Evolutionary conservation across 2,329 filamentous ascomycete species (phyloP).

Genomic region (Albophoma yamanashiensis): DNA sequence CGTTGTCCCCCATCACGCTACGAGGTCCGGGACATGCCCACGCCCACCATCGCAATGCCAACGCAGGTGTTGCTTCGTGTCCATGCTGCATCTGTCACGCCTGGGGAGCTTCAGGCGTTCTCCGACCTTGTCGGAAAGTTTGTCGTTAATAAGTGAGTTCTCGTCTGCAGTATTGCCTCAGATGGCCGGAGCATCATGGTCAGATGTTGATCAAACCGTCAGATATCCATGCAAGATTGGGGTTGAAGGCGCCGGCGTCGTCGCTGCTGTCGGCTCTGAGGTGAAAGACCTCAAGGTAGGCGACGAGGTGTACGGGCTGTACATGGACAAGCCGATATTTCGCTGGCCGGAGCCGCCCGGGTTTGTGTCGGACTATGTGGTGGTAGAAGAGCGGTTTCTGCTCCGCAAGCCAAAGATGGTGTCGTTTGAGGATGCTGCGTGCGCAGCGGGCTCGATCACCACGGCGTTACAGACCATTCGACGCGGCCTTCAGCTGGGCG

Average conservation of each 20-base stretch:
- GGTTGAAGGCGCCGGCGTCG: conserved; percentile 20
- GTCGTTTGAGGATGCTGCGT: conserved; percentile 24
- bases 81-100: conserved; percentile 23
- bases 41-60: conserved; percentile 30
- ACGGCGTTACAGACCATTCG: conserved; percentile 33
- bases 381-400: conserved; percentile 23
- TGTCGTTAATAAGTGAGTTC: conserved; percentile 15
- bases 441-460: conserved; percentile 23
- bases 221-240: conserved; percentile 15
- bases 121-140: conserved; percentile 15
- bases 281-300: conserved; percentile 18
- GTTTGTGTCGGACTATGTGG: conserved; percentile 29
- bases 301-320: conserved; percentile 27
- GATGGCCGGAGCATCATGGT: neutral
- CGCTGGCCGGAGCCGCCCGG: conserved; percentile 12
- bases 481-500: conserved; percentile 24
- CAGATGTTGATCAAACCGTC: neutral
- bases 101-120: conserved; percentile 22
- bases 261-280: conserved; percentile 16
- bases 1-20: conserved; percentile 26
- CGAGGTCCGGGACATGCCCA: conserved; percentile 28
- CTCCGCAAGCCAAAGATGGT: conserved; percentile 18
- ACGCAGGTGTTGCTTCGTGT: conserved; percentile 32
- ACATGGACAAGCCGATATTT: conserved; percentile 26
- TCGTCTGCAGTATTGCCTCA: too few relatives aligned